phyloP scores from a whole-genome alignment of 306 rosid genomes.

The Rosa multiflora region DNA sequence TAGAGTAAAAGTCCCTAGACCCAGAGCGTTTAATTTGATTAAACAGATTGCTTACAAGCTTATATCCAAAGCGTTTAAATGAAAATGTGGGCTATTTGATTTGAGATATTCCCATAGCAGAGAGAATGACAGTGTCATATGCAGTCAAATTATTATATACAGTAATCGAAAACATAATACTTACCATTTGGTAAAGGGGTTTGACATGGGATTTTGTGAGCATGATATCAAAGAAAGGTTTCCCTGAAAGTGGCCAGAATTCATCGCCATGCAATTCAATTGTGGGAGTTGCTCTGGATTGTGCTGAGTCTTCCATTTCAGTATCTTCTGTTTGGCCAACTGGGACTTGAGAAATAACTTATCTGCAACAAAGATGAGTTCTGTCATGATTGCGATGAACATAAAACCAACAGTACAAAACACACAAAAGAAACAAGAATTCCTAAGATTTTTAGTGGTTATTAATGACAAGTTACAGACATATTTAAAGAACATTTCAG shows the following conservation, averaged over 20 bases:
- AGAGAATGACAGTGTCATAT: not conserved
- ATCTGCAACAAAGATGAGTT: not conserved
- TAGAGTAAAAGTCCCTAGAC: not conserved
- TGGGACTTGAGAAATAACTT: not conserved
- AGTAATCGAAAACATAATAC: not conserved
- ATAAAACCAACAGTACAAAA: not conserved
- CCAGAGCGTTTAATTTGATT: not conserved
- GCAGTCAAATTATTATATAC: not conserved
- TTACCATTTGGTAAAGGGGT: constrained; percentile 38
- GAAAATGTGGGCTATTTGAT: not conserved
- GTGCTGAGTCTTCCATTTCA: constrained; percentile 5
- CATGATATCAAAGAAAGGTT: constrained; percentile 30
- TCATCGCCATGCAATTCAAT: constrained; percentile 30
- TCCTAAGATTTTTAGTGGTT: too few relatives aligned
- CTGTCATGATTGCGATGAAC: not conserved
- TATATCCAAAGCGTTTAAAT: not conserved
- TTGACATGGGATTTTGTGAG: constrained; percentile 31
- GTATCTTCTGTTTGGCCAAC: not conserved
- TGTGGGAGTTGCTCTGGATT: not conserved
- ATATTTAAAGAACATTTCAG: too few relatives aligned
- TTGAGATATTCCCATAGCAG: not conserved
- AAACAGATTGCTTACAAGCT: not conserved
- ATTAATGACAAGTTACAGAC: too few relatives aligned
- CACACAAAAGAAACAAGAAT: not conserved
- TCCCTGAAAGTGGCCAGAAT: constrained; percentile 47